Conservation (phyloP, 768 basidiomycete species). For the Hypholoma fasciculare region DNA sequence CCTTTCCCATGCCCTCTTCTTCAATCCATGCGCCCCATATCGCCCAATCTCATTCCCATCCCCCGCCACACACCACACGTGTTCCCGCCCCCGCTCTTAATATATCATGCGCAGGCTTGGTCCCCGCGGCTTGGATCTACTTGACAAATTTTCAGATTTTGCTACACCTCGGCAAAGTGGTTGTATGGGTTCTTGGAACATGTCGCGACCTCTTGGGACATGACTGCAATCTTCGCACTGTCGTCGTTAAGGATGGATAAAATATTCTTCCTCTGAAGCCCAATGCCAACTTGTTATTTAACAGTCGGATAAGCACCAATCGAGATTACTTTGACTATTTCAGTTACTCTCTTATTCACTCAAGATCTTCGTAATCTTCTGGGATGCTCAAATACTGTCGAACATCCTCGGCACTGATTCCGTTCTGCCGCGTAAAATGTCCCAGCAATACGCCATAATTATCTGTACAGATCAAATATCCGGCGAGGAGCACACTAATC, state of each 20-base stretch:
- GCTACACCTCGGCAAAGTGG: not conserved
- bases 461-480: constrained; percentile 39
- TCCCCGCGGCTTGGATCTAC: not conserved
- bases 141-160: not conserved
- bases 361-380: constrained; percentile 80
- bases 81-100: not conserved
- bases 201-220: not conserved
- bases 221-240: not conserved
- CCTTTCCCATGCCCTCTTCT: constrained; percentile 14
- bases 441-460: constrained; percentile 68
- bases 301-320: too few relatives aligned
- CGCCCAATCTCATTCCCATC: constrained; percentile 4
- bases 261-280: not conserved
- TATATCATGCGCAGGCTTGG: not conserved
- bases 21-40: constrained; percentile 9
- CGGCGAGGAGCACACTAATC: too few relatives aligned
- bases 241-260: not conserved
- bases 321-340: not conserved
- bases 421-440: constrained; percentile 64
- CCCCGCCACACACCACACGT: not conserved
- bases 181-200: too few relatives aligned
- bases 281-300: not conserved
- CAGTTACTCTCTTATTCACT: constrained; percentile 18
- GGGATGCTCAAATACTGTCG: constrained; percentile 64
- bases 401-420: constrained; percentile 60